Base-by-base conservation (phyloP, 2,329 filamentous ascomycete genomes). In the Hypomyces perniciosus region DNA sequence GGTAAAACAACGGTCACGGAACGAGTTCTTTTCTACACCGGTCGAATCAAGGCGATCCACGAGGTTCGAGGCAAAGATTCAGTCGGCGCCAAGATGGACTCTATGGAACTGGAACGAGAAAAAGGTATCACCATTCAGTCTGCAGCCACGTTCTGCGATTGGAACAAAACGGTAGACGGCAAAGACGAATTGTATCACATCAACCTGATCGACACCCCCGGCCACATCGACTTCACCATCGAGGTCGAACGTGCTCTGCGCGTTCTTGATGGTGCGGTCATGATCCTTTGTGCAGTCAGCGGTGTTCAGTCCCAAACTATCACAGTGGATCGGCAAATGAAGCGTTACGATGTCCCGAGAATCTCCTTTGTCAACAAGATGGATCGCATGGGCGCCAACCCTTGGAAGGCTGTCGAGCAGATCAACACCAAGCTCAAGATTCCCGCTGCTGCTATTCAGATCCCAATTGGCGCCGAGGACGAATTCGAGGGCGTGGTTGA, bases 71-170 rank as follows among this genome's bases (percentile, higher is more conserved):
- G 90, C 53, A 91, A 92, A 66, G 93, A 99, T 78, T 83, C 88
- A 34, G 90, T 96, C 38, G 93, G 93, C 58, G 93, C 93, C 54
- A 99, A 99, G 77, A 99, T 99, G 93, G 93, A 99, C 76, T 96
- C 91, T 28, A 99, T 99, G 93, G 93, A 99, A 62, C 78, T 99
- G 60, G 93, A 99, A 74, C 81, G 93, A 71, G 93, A 97, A 70
- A 96, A 96, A 76, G 93, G 93, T 63, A 99, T 99, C 68, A 99
- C 93, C 52, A 99, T 99, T 64, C 92, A 99, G 71, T 97, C 92
- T 60, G 93, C 93, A 8, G 93, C 93, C 27, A 99, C 93, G 1
- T 99, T 96, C 69, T 95, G 90, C 70, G 91, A 99, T 72, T 99
- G 93, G 93, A 74, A 86, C 59, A 96, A 95, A 76, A 85, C 82